Percentiles rank a stretch among this genome's conserved stretches.
These are phyloP conservation scores for Groenewaldozyma auringiensis DNA, from an alignment of 1,139 yeast genomes.

Conservation along the genomic window DNA sequence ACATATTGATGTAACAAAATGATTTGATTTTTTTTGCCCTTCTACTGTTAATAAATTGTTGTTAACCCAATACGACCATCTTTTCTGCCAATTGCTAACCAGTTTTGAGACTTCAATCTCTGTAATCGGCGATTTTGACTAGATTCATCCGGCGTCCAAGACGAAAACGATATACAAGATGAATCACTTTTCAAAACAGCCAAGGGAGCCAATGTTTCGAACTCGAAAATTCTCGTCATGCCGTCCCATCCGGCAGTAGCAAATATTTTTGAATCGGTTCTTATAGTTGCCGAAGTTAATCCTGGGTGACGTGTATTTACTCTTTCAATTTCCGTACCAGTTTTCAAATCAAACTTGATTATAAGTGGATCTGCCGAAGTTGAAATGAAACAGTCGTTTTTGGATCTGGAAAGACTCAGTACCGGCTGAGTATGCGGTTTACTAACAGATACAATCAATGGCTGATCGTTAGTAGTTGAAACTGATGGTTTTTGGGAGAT, in stretches of 20 bases:
- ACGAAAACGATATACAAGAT: constrained; percentile 20
- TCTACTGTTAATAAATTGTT: constrained; percentile 20
- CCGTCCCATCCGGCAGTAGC: constrained; percentile 39
- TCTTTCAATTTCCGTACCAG: constrained; percentile 7
- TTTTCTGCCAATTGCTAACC: constrained; percentile 34
- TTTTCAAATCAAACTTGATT: constrained; percentile 20
- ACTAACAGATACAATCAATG: constrained; percentile 13
- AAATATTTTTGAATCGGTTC: constrained; percentile 26
- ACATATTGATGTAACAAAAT: constrained; percentile 1
- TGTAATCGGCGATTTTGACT: background rate
- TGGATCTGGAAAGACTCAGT: constrained; percentile 22
- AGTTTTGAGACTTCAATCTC: constrained; percentile 12
- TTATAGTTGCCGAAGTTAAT: constrained; percentile 22
- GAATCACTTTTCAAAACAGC: constrained; percentile 29
- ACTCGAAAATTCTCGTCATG: constrained; percentile 27
- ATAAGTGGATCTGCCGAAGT: constrained; percentile 31
- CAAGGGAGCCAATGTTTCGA: constrained; percentile 20
- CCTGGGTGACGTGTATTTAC: constrained; percentile 27
- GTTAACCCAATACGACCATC: constrained; percentile 33
- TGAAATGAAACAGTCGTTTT: constrained; percentile 20
- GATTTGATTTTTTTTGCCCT: background rate
- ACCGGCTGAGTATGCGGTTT: constrained; percentile 32
- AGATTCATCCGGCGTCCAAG: background rate
- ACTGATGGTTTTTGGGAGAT: constrained; percentile 1
- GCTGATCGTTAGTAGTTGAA: constrained; percentile 5